phyloP scores from a whole-genome alignment of 495 filamentous ascomycete species.

The Aspergillus saccharolyticus region DNA sequence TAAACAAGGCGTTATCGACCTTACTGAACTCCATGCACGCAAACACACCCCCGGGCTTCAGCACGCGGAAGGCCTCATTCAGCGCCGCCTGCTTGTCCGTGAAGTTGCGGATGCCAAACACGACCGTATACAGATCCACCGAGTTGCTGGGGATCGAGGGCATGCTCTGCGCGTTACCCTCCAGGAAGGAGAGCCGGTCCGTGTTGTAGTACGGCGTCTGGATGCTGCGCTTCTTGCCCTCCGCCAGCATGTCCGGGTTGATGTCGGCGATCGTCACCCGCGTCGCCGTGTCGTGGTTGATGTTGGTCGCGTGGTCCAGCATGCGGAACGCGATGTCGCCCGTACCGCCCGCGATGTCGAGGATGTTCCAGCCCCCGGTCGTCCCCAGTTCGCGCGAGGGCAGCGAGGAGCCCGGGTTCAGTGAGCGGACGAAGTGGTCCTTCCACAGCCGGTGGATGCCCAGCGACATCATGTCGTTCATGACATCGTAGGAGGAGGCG shows the following conservation, averaged over 20 bases:
- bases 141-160: slow-evolving; percentile 55
- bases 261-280: slow-evolving; percentile 90
- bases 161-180: slow-evolving; percentile 85
- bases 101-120: slow-evolving; percentile 97
- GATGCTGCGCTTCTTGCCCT: slow-evolving; percentile 72
- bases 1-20: slow-evolving; percentile 65
- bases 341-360: slow-evolving; percentile 95
- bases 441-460: slow-evolving; percentile 98
- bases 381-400: slow-evolving; percentile 37
- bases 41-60: slow-evolving; percentile 93
- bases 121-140: slow-evolving; percentile 92
- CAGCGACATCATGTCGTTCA: slow-evolving; percentile 99
- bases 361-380: slow-evolving; percentile 64
- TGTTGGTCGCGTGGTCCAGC: slow-evolving; percentile 77
- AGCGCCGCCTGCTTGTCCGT: slow-evolving; percentile 78
- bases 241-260: slow-evolving; percentile 87
- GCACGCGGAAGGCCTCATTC: slow-evolving; percentile 73
- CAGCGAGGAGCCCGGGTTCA: slow-evolving; percentile 79
- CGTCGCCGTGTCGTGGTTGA: slow-evolving; percentile 74
- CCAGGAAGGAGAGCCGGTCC: slow-evolving; percentile 66
- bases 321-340: slow-evolving; percentile 98
- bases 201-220: slow-evolving; percentile 53
- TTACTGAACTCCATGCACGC: slow-evolving; percentile 95
- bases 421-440: slow-evolving; percentile 88
- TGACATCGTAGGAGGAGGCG: slow-evolving; percentile 83